phyloP scores from a whole-genome alignment of 352 stramenopile species.

The Phytophthora gonapodyides region DNA sequence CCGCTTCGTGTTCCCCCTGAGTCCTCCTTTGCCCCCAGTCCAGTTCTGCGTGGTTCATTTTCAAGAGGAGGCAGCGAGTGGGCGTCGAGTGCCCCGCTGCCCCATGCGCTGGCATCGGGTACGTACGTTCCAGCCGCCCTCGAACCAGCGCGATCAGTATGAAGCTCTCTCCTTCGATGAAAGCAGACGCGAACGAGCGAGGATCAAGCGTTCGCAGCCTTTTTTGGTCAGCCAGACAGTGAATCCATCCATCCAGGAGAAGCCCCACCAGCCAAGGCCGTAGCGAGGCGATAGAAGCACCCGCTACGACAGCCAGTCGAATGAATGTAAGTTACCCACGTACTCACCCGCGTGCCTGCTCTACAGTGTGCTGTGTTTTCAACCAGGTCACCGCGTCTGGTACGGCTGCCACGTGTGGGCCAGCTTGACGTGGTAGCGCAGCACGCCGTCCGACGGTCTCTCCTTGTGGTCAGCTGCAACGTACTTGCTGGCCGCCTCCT shows the following conservation, averaged over 20 bases:
- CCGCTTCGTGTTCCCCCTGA: conserved; percentile 24
- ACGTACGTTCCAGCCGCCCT: conserved; percentile 5
- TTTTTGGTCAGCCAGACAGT: conserved; percentile 39
- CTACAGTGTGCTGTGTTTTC: neutral
- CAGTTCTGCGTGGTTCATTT: conserved; percentile 32
- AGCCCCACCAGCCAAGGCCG: conserved; percentile 20
- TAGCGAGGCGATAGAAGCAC: conserved; percentile 40
- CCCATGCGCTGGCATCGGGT: too few relatives aligned
- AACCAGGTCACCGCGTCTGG: conserved; percentile 14
- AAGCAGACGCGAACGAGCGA: conserved; percentile 31
- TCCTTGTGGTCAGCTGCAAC: conserved; percentile 17
- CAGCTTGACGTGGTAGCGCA: conserved; percentile 68
- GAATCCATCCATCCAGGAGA: conserved; percentile 35
- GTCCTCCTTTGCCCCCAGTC: conserved; percentile 27
- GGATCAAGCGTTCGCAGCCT: conserved; percentile 21
- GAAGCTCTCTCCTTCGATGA: conserved; percentile 38
- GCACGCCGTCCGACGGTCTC: conserved; percentile 27
- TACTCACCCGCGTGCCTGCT: conserved; percentile 5
- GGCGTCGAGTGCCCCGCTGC: too few relatives aligned
- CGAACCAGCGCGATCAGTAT: conserved; percentile 24
- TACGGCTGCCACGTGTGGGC: conserved; percentile 61
- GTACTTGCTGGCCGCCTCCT: conserved; percentile 14
- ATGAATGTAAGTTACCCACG: conserved; percentile 47
- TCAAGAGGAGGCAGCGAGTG: too few relatives aligned
- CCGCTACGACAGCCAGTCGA: conserved; percentile 21